A percentile compares a stretch with the other conserved stretches of the same genome.
These are phyloP conservation scores for Aegilops umbellulata DNA, from an alignment of 176 grass and related monocot genomes.

Conservation along the genomic window DNA sequence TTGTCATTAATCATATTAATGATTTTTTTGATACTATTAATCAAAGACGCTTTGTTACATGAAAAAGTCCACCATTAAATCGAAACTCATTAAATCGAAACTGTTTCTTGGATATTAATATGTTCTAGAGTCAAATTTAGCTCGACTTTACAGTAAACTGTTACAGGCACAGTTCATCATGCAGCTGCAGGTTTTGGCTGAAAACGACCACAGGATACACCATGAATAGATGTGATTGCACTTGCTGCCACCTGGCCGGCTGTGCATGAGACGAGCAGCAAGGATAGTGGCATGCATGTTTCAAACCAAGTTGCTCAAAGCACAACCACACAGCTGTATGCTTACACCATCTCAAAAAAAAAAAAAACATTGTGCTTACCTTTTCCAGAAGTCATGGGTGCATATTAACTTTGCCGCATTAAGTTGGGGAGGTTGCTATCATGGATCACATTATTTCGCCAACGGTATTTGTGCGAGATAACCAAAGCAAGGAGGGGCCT, in stretches of 20 bases:
- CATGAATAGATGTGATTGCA: neutral
- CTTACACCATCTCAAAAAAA: neutral
- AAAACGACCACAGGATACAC: neutral
- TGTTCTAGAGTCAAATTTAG: neutral
- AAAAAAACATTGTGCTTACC: no score
- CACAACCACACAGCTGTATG: conserved; percentile 31
- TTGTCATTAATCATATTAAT: neutral
- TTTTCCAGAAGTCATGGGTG: neutral
- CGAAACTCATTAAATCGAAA: neutral
- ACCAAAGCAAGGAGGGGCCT: neutral
- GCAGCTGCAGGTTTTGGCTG: neutral
- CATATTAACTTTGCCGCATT: neutral
- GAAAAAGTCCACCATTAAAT: neutral
- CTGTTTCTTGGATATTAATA: neutral
- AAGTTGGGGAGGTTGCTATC: conserved; percentile 15
- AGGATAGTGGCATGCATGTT: neutral
- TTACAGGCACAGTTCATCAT: neutral
- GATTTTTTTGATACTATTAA: no score
- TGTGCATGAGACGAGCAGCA: neutral
- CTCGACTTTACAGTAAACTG: neutral
- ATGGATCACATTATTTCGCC: neutral
- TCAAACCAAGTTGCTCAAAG: neutral
- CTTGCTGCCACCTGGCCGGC: conserved; percentile 18
- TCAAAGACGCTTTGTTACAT: no score
- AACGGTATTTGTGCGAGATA: neutral